Evolutionary conservation across 768 basidiomycete genomes (phyloP), one percentile per base, ranked within the genome.

Genomic region (Leccinum longicurvipes): DNA sequence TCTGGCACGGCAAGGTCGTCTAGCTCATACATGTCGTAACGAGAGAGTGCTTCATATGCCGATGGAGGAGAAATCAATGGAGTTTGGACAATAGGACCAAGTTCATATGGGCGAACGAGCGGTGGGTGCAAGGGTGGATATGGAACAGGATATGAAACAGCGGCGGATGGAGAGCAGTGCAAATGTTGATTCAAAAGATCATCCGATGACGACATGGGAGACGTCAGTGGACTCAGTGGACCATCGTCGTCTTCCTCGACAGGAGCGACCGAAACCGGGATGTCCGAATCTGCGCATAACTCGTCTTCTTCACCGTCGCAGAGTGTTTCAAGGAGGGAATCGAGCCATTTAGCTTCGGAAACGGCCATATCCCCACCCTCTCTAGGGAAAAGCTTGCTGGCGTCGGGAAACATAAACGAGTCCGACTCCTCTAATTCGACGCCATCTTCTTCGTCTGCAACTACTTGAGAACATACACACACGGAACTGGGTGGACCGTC

Each of bases 401-500:
- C 85, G 69, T 90, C 89, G 31, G 91, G 89, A 64, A 90, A 91
- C 79, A 91, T 82, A 77, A 91, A 91, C 27, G 84, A 76, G 71
- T 87, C 85, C 60, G 74, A 73, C 63, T 83, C 84, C 28, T 71
- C 73, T 31, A 68, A 57, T 46, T 62, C 63, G 34, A 53, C 61
- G 24, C 76, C 74, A 57, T 82, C 82, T 58, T 85, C 83, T 56
- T 75, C 74, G 42, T 80, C 79, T 54, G 74, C 78, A 51, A 65
- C 63, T 54, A 74, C 77, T 60, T 72, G 62, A 67, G 69, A 63
- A 58, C 65, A 66, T 55, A 70, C 65, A 71, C 68, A 70, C 57
- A 56, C 15, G 39, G 66, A 50, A 48, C 52, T 53, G 56, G 64
- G 47, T 50, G 69, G 60, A 53, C 56, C 50, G 47, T 54, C 62